Percentiles rank a stretch among this genome's conserved stretches.
These are phyloP conservation scores for Thielaviopsis cerberus DNA, from an alignment of 2,329 filamentous ascomycete species.

Conservation along the genomic window DNA sequence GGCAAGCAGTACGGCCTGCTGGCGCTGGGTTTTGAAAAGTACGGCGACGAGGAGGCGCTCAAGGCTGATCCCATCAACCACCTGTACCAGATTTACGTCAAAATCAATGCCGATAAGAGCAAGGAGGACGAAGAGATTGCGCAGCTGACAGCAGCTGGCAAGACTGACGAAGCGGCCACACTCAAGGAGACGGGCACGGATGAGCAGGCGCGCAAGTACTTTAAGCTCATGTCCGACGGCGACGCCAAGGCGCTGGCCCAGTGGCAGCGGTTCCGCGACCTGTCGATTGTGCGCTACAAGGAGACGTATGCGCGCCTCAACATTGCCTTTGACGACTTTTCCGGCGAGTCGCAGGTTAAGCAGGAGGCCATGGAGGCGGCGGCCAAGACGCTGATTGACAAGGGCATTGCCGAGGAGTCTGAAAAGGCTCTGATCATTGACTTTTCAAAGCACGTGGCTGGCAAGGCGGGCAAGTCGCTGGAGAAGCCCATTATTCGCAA, in stretches of 20 bases:
- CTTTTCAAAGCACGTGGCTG: conserved; percentile 47
- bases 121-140: conserved; percentile 50
- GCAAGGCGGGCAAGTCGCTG: conserved; percentile 49
- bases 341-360: conserved; percentile 55
- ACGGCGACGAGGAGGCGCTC: conserved; percentile 54
- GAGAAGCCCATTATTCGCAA: conserved; percentile 55
- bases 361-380: conserved; percentile 47
- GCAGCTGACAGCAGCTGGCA: conserved; percentile 31
- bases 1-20: conserved; percentile 60
- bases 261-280: conserved; percentile 48
- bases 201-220: conserved; percentile 56
- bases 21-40: conserved; percentile 56
- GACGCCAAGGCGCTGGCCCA: conserved; percentile 40
- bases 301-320: conserved; percentile 52
- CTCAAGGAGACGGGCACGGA: conserved; percentile 42
- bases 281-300: conserved; percentile 49
- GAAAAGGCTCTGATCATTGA: conserved; percentile 57
- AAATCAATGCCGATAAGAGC: conserved; percentile 49
- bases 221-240: conserved; percentile 52
- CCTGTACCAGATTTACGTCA: conserved; percentile 64
- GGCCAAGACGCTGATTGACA: conserved; percentile 42
- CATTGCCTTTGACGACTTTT: conserved; percentile 54
- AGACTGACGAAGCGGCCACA: conserved; percentile 15
- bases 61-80: conserved; percentile 61
- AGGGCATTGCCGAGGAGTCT: conserved; percentile 47